These are phyloP conservation scores for Schizophyllum amplum DNA, from an alignment of 1,284 basidiomycete genomes.

Conservation along the genomic window DNA sequence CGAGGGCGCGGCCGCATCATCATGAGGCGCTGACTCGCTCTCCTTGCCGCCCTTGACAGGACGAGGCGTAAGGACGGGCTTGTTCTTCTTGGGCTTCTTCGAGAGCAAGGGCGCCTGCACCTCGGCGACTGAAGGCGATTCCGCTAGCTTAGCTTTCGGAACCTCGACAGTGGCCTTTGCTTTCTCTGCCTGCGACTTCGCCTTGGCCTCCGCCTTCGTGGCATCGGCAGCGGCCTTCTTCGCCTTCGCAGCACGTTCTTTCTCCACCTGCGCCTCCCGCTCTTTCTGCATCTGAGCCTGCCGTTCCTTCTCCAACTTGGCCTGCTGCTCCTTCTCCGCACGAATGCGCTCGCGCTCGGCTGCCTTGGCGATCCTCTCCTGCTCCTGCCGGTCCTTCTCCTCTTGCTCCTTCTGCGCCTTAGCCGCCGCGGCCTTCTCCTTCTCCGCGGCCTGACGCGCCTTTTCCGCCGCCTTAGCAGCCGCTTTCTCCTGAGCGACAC, in stretches of 20 bases:
- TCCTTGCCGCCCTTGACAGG: conserved; percentile 37
- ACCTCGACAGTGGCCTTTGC: conserved; percentile 19
- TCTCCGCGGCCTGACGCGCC: conserved; percentile 34
- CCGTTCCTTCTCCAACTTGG: conserved; percentile 23
- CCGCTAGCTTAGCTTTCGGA: conserved; percentile 13
- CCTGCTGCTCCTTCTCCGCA: conserved; percentile 19
- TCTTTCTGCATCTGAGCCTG: conserved; percentile 20
- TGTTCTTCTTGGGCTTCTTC: conserved; percentile 75
- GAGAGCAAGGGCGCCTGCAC: conserved; percentile 65
- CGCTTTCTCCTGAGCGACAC: conserved; percentile 44
- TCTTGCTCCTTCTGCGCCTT: conserved; percentile 25
- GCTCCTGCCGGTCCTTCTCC: conserved; percentile 21
- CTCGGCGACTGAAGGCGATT: conserved; percentile 19
- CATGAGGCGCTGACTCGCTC: conserved; percentile 34
- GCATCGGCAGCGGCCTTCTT: conserved; percentile 7
- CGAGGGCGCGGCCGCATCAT: conserved; percentile 35
- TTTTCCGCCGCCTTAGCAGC: conserved; percentile 41
- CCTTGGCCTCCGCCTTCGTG: conserved; percentile 4
- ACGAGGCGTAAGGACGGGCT: conserved; percentile 41
- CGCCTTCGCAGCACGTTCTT: conserved; percentile 21
- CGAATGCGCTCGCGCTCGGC: conserved; percentile 3
- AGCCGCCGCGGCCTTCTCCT: conserved; percentile 31
- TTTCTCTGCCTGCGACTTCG: conserved; percentile 16
- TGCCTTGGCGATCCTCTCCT: conserved; percentile 15
- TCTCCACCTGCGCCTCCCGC: conserved; percentile 22